Evolutionary conservation across 2,329 filamentous ascomycete genomes (phyloP).

Genomic region (Ophiocordyceps unilateralis): DNA sequence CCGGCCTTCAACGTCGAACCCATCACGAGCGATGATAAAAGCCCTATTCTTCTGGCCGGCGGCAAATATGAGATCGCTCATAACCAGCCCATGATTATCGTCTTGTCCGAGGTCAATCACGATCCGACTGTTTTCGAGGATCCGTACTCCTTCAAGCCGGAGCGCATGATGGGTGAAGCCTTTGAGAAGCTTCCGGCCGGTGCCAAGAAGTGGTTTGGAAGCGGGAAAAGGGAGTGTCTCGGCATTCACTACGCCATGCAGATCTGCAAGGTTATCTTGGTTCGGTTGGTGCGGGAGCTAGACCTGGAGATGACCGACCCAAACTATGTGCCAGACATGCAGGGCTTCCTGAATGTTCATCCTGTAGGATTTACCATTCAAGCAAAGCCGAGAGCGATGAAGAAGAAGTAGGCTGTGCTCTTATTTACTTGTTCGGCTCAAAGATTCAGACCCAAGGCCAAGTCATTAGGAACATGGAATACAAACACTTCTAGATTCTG

Average conservation of each 20-base stretch:
- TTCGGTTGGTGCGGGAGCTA: slow-evolving; percentile 24
- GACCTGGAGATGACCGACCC: slow-evolving; percentile 27
- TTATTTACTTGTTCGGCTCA: too few relatives aligned
- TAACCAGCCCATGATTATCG: slow-evolving; percentile 30
- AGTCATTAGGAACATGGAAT: too few relatives aligned
- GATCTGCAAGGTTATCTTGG: slow-evolving; percentile 23
- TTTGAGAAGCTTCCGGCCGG: slow-evolving; percentile 17
- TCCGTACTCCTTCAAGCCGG: slow-evolving; percentile 25
- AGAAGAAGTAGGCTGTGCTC: background rate
- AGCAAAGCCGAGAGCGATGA: slow-evolving; percentile 15
- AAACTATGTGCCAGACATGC: slow-evolving; percentile 22
- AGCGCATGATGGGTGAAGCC: slow-evolving; percentile 29
- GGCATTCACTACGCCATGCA: slow-evolving; percentile 32
- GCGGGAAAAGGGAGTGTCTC: slow-evolving; percentile 32
- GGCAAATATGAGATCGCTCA: slow-evolving; percentile 31
- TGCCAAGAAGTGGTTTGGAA: slow-evolving; percentile 33
- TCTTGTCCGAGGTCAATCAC: slow-evolving; percentile 31
- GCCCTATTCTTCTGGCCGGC: slow-evolving; percentile 26
- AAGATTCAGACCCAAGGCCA: too few relatives aligned
- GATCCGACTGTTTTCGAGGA: slow-evolving; percentile 30
- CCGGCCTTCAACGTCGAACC: slow-evolving; percentile 39
- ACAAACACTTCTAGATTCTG: too few relatives aligned
- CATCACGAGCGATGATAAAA: slow-evolving; percentile 18
- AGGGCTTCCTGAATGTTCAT: slow-evolving; percentile 35
- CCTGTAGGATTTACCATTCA: slow-evolving; percentile 27